Evolutionary conservation across 108 stramenopile genomes (phyloP).

Genomic region (Nitzschia sp.): DNA sequence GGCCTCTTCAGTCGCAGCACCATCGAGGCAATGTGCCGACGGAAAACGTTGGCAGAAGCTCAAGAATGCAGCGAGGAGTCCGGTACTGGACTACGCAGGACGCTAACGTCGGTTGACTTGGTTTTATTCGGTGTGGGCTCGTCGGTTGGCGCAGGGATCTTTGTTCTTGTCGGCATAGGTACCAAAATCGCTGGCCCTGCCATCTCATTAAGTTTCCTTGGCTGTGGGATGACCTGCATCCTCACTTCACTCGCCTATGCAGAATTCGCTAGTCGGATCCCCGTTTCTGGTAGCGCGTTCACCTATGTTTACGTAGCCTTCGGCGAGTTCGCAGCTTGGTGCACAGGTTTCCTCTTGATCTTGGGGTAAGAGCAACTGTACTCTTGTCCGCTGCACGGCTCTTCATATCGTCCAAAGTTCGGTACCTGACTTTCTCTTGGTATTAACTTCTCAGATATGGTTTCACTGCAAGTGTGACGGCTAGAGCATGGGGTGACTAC

Average conservation of each 20-base stretch:
- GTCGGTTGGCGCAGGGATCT: slow-evolving; percentile 79
- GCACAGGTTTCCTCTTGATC: slow-evolving; percentile 20
- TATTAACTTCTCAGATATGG: slow-evolving; percentile 33
- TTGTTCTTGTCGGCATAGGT: slow-evolving; percentile 83
- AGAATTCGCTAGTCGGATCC: slow-evolving; percentile 78
- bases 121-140: slow-evolving; percentile 52
- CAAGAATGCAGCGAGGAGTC: slow-evolving; percentile 18
- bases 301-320: slow-evolving; percentile 77
- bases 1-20: slow-evolving; percentile 11
- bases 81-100: slow-evolving; percentile 26
- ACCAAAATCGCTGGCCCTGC: slow-evolving; percentile 78
- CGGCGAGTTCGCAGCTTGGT: slow-evolving; percentile 57
- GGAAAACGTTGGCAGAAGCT: slow-evolving; percentile 22
- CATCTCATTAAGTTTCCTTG: slow-evolving; percentile 66
- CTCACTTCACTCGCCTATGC: slow-evolving; percentile 84
- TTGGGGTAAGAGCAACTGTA: neutral
- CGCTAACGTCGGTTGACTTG: slow-evolving; percentile 43
- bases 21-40: slow-evolving; percentile 14
- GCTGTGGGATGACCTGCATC: slow-evolving; percentile 70
- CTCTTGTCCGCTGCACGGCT: no score
- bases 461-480: slow-evolving; percentile 55
- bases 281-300: slow-evolving; percentile 72
- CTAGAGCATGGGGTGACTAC: slow-evolving; percentile 62
- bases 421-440: neutral
- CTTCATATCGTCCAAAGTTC: no score